A percentile compares a stretch with the other conserved stretches of the same genome.
These are phyloP conservation scores for Tripterygium wilfordii DNA, from an alignment of 177 flowering plant genomes.

Conservation along the genomic window DNA sequence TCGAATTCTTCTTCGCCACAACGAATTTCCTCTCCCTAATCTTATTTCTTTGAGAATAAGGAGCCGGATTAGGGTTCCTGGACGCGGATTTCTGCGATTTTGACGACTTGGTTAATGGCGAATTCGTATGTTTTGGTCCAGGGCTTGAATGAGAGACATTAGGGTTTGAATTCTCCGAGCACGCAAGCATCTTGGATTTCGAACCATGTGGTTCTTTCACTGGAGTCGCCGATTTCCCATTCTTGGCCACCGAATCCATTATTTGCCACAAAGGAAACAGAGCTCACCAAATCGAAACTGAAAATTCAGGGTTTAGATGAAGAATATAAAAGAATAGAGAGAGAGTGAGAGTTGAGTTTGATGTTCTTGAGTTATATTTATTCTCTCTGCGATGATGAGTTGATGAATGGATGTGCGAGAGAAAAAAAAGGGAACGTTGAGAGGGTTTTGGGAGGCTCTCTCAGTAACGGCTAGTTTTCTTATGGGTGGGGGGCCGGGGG, in stretches of 20 bases:
- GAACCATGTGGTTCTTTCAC: conserved; percentile 30
- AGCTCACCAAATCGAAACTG: too few relatives aligned
- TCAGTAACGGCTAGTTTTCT: conserved; percentile 66
- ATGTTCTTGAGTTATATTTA: too few relatives aligned
- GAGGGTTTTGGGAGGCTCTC: conserved; percentile 24
- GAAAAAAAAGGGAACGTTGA: conserved; percentile 31
- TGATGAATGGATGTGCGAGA: too few relatives aligned
- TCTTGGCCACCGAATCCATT: conserved; percentile 28
- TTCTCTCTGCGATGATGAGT: too few relatives aligned
- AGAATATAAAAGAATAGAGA: too few relatives aligned
- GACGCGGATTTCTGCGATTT: conserved; percentile 44
- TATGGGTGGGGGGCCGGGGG: conserved; percentile 1
- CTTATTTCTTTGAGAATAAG: conserved; percentile 33
- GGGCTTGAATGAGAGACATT: conserved; percentile 36
- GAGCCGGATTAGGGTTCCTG: conserved; percentile 20
- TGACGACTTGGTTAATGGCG: conserved; percentile 35
- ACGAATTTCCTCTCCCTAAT: conserved; percentile 73
- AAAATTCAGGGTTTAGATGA: too few relatives aligned
- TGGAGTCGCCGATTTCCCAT: conserved; percentile 33
- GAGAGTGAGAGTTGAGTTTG: too few relatives aligned
- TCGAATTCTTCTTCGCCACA: conserved; percentile 68
- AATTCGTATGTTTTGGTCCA: conserved; percentile 14
- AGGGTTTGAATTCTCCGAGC: conserved; percentile 57
- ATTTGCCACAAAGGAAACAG: not conserved
- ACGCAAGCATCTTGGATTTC: conserved; percentile 23